Conservation (phyloP, 139 green algal species). For the Dunaliella sp. region DNA sequence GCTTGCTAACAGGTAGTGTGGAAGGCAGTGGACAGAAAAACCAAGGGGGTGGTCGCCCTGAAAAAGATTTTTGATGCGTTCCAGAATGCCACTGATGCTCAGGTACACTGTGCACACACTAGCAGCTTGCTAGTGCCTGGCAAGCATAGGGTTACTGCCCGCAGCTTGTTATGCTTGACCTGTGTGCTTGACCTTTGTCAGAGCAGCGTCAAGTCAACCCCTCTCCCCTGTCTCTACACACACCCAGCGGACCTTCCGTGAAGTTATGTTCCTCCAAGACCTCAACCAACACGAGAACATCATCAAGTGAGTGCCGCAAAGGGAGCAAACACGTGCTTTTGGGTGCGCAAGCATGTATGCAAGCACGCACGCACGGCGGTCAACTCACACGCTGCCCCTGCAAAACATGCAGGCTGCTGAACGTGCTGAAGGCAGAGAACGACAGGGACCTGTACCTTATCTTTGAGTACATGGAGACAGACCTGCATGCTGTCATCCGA, state of each 20-base stretch:
- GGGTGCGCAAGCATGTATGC: background rate
- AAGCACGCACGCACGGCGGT: background rate
- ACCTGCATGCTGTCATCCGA: slow-evolving; percentile 92
- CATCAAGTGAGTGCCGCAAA: slow-evolving; percentile 65
- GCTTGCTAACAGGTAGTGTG: slow-evolving; percentile 99
- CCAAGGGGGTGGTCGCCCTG: slow-evolving; percentile 76
- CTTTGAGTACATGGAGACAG: slow-evolving; percentile 99
- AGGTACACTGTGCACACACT: no score
- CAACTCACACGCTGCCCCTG: background rate
- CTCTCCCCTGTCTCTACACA: no score
- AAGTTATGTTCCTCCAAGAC: slow-evolving; percentile 99
- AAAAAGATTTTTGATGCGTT: slow-evolving; percentile 99
- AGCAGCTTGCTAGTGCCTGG: no score
- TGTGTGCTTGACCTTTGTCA: no score
- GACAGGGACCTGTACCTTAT: slow-evolving; percentile 94
- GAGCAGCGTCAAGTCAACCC: no score
- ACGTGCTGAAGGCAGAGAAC: slow-evolving; percentile 96
- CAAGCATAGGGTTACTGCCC: no score
- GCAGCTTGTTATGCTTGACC: no score
- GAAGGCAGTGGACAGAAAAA: slow-evolving; percentile 91
- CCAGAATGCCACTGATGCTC: slow-evolving; percentile 95
- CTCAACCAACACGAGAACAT: slow-evolving; percentile 94
- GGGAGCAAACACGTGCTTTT: background rate
- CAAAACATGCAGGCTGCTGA: slow-evolving; percentile 89
- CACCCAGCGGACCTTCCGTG: slow-evolving; percentile 90